These are phyloP conservation scores for Naematelia encephala DNA, from an alignment of 768 basidiomycete genomes.

Conservation along the genomic window DNA sequence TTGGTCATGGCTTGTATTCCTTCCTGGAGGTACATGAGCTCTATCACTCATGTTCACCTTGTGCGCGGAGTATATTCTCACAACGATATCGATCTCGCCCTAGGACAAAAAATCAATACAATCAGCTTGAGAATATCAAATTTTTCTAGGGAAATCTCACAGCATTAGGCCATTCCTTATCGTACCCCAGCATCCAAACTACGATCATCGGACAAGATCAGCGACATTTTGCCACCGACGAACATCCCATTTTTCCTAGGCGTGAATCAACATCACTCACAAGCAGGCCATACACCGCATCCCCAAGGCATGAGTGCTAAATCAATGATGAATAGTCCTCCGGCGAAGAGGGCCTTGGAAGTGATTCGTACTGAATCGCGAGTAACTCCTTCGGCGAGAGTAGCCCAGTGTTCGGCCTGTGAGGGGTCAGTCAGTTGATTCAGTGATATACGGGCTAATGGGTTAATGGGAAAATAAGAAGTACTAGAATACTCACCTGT, in stretches of 20 bases:
- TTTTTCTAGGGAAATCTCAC: constrained; percentile 21
- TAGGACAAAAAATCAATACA: constrained; percentile 12
- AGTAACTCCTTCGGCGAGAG: constrained; percentile 16
- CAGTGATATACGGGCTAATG: neutral
- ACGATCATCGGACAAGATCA: neutral
- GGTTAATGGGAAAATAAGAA: neutral
- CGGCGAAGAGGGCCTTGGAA: constrained; percentile 38
- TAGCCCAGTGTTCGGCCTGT: constrained; percentile 43
- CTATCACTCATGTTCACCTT: neutral
- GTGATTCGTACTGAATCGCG: constrained; percentile 42
- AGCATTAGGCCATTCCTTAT: constrained; percentile 36
- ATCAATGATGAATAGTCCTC: constrained; percentile 48
- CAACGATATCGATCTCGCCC: constrained; percentile 50
- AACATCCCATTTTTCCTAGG: neutral
- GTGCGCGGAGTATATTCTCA: constrained; percentile 11
- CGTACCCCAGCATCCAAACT: constrained; percentile 50
- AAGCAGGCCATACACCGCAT: constrained; percentile 50
- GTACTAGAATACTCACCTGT: constrained; percentile 28
- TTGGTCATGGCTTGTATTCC: constrained; percentile 40
- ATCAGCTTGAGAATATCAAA: neutral
- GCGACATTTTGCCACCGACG: neutral
- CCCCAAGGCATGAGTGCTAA: constrained; percentile 47
- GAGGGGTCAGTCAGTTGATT: neutral
- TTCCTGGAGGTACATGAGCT: constrained; percentile 39
- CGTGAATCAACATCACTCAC: constrained; percentile 24